Evolutionary conservation across 2,329 filamentous ascomycete species (phyloP), one percentile per base, ranked within the genome.

Genomic region (Cryphonectria naterciae): DNA sequence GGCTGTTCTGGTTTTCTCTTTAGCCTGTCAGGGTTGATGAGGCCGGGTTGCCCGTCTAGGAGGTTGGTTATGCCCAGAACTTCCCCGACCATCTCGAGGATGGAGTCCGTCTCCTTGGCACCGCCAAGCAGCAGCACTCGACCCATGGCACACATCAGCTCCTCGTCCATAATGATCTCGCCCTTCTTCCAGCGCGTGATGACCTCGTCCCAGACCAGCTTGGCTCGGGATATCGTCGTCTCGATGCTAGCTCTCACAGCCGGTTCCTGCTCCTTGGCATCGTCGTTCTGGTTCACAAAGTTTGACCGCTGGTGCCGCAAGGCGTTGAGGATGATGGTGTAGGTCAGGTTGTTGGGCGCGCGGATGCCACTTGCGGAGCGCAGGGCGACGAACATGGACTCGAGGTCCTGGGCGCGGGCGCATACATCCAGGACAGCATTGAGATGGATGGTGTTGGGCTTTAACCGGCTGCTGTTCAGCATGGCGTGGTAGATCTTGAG

Each of bases 381-480:
- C 60, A 91, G 88, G 74, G 98, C 86, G 68, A 87, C 87, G 85
- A 96, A 97, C 75, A 98, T 83, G 22, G 91, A 88, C 75, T 97
- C 94, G 79, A 97, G 85, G 77, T 98, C 91, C 17, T 85, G 80
- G 4, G 92, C 91, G 70, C 89, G 86, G 64, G 91, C 88, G 79
- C 95, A 98, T 11, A 96, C 92, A 71, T 91, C 89, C 61, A 99
- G 83, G n/a, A 94, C 89, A 13, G 95, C 93, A 78, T 99, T 99
- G 73, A 93, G 89, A 77, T 98, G 96, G 70, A 93, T 92, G 49
- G 91, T 92, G 75, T 90, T 93, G 22, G 93, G 92, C 74, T 90
- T 86, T 66, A 97, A 84, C 10, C 85, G 84, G 0, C 87, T 89
- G 49, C 88, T 85, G 5, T 85, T 85, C 54, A 86, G 85, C 82